phyloP scores from a whole-genome alignment of 306 rosid genomes.

The Cucumis sativus region Cucumber_9930_V3 NC_026660.2:24346001-24346500 shows the following conservation, averaged over 20 bases:
- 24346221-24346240: conserved; percentile 41
- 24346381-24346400: conserved; percentile 23
- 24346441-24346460: conserved; percentile 75
- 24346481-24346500: conserved; percentile 90
- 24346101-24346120: conserved; percentile 29
- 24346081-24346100: conserved; percentile 49
- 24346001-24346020: not conserved
- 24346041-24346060: conserved; percentile 24
- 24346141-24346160: conserved; percentile 18
- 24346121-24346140: conserved; percentile 45
- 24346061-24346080: conserved; percentile 82
- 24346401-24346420: conserved; percentile 65
- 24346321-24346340: not conserved
- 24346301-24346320: conserved; percentile 10
- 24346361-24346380: not conserved
- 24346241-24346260: conserved; percentile 48
- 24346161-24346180: conserved; percentile 16
- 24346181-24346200: not conserved
- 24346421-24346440: conserved; percentile 73
- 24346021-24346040: not conserved
- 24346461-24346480: conserved; percentile 52
- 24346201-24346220: not conserved
- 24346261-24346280: conserved; percentile 66
- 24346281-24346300: conserved; percentile 49
- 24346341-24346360: not conserved